phyloP scores from a whole-genome alignment of 2,329 filamentous ascomycete species.

The Fusarium stilboides region DNA sequence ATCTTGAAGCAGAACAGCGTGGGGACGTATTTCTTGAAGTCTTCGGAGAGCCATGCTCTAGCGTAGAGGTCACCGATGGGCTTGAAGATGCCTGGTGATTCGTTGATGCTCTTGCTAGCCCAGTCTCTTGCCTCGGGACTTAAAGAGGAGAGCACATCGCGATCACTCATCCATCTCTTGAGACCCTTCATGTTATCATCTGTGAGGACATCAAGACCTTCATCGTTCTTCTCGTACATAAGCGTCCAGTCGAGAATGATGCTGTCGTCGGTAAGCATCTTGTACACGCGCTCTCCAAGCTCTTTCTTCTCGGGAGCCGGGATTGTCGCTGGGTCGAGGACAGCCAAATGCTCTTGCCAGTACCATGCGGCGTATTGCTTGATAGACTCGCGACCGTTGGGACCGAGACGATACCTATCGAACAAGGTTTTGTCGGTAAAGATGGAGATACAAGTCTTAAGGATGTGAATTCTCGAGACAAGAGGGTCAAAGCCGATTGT shows the following conservation, averaged over 20 bases:
- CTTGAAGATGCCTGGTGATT: conserved; percentile 54
- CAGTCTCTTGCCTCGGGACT: conserved; percentile 52
- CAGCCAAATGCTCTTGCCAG: conserved; percentile 60
- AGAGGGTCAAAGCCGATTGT: conserved; percentile 55
- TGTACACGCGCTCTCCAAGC: conserved; percentile 54
- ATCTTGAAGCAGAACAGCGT: conserved; percentile 62
- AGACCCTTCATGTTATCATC: conserved; percentile 58
- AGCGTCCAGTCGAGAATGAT: conserved; percentile 59
- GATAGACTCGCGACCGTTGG: conserved; percentile 50
- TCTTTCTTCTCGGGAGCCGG: conserved; percentile 51
- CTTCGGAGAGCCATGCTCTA: conserved; percentile 56
- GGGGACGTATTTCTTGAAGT: conserved; percentile 56
- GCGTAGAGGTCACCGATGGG: conserved; percentile 58
- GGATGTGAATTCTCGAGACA: conserved; percentile 56
- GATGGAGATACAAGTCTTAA: conserved; percentile 58
- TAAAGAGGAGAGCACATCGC: conserved; percentile 52
- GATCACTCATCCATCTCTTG: conserved; percentile 55
- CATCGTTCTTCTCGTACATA: conserved; percentile 58
- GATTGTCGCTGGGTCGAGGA: conserved; percentile 52
- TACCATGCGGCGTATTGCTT: conserved; percentile 62
- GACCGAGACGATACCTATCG: conserved; percentile 46
- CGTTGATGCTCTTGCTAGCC: conserved; percentile 47
- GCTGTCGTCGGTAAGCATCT: conserved; percentile 57
- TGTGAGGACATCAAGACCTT: conserved; percentile 60
- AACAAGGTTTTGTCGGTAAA: conserved; percentile 56